Percentiles rank a stretch among this genome's conserved stretches.
These are phyloP conservation scores for Prunella vulgaris DNA, from an alignment of 257 asterid species.

Conservation along the genomic window DNA sequence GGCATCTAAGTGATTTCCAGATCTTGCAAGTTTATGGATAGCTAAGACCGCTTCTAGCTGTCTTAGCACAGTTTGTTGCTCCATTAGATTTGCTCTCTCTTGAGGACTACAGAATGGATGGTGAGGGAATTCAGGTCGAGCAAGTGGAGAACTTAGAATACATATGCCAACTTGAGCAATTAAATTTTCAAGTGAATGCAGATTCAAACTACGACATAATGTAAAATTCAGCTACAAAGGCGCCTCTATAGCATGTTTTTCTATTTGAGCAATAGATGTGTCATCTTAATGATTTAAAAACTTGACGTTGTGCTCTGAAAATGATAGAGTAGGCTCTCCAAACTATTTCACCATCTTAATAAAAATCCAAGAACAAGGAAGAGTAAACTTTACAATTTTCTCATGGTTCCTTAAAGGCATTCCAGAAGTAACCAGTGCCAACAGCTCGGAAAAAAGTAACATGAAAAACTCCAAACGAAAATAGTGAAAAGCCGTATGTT, in stretches of 20 bases:
- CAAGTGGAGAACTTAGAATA: neutral
- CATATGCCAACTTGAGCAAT: neutral
- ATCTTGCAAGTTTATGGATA: conserved; percentile 64
- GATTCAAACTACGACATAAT: neutral
- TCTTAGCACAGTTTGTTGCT: conserved; percentile 76
- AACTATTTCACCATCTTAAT: neutral
- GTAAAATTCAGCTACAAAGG: neutral
- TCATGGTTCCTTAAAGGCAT: no score
- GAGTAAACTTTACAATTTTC: no score
- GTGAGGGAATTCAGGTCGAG: neutral
- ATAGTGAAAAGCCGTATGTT: neutral
- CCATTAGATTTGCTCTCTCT: conserved; percentile 75
- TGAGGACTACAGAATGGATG: conserved; percentile 56
- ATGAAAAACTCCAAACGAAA: neutral
- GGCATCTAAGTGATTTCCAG: conserved; percentile 73
- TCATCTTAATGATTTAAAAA: neutral
- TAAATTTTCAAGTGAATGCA: neutral
- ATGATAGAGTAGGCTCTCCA: neutral
- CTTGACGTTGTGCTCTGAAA: neutral
- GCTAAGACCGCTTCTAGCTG: conserved; percentile 88
- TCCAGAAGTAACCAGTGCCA: neutral
- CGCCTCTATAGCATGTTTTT: neutral
- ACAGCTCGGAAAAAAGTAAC: neutral
- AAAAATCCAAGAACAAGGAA: neutral
- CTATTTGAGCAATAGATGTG: neutral